Conservation (phyloP, 352 stramenopile genomes). For the Pythium apleroticum region DNA sequence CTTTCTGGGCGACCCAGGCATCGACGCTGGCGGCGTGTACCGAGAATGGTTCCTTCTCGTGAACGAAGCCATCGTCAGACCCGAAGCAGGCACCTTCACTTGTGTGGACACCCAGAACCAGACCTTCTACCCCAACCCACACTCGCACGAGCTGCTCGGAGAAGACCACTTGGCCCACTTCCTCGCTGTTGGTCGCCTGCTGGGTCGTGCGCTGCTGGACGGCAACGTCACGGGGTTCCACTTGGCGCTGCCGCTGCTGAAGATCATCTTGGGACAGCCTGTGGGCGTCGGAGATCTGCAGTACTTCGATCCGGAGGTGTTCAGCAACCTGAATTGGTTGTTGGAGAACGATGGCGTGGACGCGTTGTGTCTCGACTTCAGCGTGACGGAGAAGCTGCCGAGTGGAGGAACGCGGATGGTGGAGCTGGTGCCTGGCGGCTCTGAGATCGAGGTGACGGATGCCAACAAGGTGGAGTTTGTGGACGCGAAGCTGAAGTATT, state of each 20-base stretch:
- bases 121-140: conserved; percentile 48
- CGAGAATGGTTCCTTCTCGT: conserved; percentile 83
- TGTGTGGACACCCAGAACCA: conserved; percentile 45
- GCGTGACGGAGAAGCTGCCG: conserved; percentile 12
- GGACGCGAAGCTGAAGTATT: conserved; percentile 88
- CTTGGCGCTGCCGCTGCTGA: conserved; percentile 94
- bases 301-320: conserved; percentile 60
- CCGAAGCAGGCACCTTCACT: conserved; percentile 36
- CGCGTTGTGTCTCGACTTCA: conserved; percentile 59
- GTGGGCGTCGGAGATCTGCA: conserved; percentile 93
- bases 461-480: conserved; percentile 94
- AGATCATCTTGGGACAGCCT: conserved; percentile 94
- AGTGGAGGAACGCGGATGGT: conserved; percentile 18
- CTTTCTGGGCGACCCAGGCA: conserved; percentile 63
- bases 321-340: conserved; percentile 53
- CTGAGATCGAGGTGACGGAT: conserved; percentile 87
- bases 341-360: conserved; percentile 54
- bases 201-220: conserved; percentile 76
- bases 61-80: conserved; percentile 43
- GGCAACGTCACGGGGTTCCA: conserved; percentile 92
- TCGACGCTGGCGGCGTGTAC: conserved; percentile 77
- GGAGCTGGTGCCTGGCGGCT: conserved; percentile 50
- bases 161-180: conserved; percentile 68
- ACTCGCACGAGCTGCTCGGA: conserved; percentile 26
- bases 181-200: conserved; percentile 49